A percentile compares a stretch with the other conserved stretches of the same genome.
phyloP scores from a whole-genome alignment of 352 stramenopile genomes.

The Thalassiosira hispida region DNA sequence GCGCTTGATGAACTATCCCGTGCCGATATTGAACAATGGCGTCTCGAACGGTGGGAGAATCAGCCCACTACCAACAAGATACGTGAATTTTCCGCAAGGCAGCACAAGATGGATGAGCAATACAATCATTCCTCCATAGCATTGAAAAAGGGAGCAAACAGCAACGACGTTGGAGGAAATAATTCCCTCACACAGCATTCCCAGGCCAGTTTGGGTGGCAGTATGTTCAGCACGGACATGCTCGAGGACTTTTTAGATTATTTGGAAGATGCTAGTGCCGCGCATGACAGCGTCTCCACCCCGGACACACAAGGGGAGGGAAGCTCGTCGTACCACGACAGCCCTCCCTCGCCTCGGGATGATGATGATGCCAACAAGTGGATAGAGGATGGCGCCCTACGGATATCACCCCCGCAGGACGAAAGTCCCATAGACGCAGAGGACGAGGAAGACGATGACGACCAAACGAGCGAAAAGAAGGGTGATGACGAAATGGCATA shows the following conservation, averaged over 20 bases:
- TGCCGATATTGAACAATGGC: constrained; percentile 21
- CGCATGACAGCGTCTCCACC: neutral
- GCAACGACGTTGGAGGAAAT: neutral
- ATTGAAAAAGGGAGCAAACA: neutral
- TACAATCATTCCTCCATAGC: constrained; percentile 1
- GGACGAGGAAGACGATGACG: neutral
- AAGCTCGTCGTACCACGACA: neutral
- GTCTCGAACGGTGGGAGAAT: constrained; percentile 19
- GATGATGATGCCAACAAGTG: constrained; percentile 4
- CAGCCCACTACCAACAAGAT: constrained; percentile 30
- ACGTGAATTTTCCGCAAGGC: constrained; percentile 53
- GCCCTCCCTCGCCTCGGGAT: constrained; percentile 15
- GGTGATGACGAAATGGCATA: constrained; percentile 35
- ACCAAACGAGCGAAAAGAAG: constrained; percentile 7
- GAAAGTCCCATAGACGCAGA: too few relatives aligned
- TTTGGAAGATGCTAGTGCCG: neutral
- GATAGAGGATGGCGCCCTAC: neutral
- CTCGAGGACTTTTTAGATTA: constrained; percentile 33
- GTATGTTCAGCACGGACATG: constrained; percentile 44
- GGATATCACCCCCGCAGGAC: neutral
- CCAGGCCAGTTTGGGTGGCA: constrained; percentile 3
- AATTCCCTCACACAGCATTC: neutral
- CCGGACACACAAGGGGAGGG: neutral
- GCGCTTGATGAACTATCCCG: neutral
- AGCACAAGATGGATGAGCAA: constrained; percentile 38